Evolutionary conservation across 352 stramenopile genomes (phyloP), one percentile per base, ranked within the genome.

Genomic region (Pythium coloratum): DNA sequence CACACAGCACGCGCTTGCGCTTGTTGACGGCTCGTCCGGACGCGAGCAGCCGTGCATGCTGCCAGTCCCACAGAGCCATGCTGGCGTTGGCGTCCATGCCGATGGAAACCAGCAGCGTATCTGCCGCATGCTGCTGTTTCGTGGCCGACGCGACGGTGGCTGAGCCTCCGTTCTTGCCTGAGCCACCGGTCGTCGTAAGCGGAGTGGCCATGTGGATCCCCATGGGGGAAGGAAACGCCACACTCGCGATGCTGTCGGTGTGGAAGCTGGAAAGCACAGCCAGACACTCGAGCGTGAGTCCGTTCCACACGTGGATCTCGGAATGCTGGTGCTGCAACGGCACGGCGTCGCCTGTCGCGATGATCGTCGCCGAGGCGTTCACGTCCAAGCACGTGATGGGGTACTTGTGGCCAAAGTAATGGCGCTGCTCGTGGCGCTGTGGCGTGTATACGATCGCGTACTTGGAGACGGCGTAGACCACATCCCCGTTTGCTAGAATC

Each of bases 61-160:
- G 76, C 86, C 86, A 94, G 57, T 94, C 79, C 86, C 86, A 94
- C n/a, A 94, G 68, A 1, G 84, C 83, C 77, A 94, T 91, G 34
- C 80, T 90, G 18, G 75, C 75, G 24, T 87, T 81, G 0, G 62
- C 64, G 10, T 92, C 86, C n/a, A 64, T 81, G 3, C 83, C 85
- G 26, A 94, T 75, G 7, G 83, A 91, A 6, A 85, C 77, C 18
- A 94, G 55, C 16, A 90, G 60, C 36, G 70, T 72, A 14, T 91
- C 82, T 0, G 81, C 84, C 0, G 80, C 84, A 38, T 89, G 81
- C n/a, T 79, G 67, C 9, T 85, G 80, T 55, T 87, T 86, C 66
- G 89, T 87, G 49, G 75, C 83, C 10, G 76, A 89, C 10, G 80
- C 53, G 6, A 78, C 71, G 0, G 75, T 75, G 13, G 73, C 69